Conservation (phyloP, 805 yeast species). For the Yueomyces sp. region DNA sequence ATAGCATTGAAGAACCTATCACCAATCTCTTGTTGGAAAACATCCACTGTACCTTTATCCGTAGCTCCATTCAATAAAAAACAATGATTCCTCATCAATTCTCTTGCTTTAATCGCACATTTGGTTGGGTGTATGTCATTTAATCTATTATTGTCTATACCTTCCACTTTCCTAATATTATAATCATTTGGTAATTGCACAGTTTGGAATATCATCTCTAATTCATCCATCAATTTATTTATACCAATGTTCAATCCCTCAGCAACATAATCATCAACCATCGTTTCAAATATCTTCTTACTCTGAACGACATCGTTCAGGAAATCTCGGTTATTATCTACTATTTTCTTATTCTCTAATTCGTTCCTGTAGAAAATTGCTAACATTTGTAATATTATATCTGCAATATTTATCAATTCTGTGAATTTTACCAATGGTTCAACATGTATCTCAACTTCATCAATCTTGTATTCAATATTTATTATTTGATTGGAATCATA, state of each 20-base stretch:
- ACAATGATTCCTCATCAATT: constrained; percentile 57
- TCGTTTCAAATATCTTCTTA: constrained; percentile 68
- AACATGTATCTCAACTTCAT: constrained; percentile 29
- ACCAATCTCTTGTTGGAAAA: constrained; percentile 88
- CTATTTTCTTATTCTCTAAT: constrained; percentile 37
- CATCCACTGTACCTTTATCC: constrained; percentile 78
- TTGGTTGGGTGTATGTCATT: constrained; percentile 30
- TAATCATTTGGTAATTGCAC: constrained; percentile 50
- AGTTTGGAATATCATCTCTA: constrained; percentile 46
- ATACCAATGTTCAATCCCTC: constrained; percentile 89
- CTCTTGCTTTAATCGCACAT: constrained; percentile 53
- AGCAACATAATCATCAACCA: constrained; percentile 81
- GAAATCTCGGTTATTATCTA: constrained; percentile 64
- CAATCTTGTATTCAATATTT: constrained; percentile 21
- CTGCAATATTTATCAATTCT: constrained; percentile 86
- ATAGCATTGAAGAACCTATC: constrained; percentile 67
- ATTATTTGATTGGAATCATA: constrained; percentile 47
- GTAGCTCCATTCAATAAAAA: constrained; percentile 66
- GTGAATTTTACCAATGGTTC: constrained; percentile 81
- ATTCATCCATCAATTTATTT: constrained; percentile 73
- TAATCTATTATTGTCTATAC: constrained; percentile 19
- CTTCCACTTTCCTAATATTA: constrained; percentile 29
- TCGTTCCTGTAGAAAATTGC: constrained; percentile 86
- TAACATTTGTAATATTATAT: constrained; percentile 81
- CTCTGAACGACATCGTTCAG: constrained; percentile 63